A percentile compares a stretch with the other conserved stretches of the same genome.
Conservation (phyloP, 345 rosid genomes). For the Salix udensis region DNA sequence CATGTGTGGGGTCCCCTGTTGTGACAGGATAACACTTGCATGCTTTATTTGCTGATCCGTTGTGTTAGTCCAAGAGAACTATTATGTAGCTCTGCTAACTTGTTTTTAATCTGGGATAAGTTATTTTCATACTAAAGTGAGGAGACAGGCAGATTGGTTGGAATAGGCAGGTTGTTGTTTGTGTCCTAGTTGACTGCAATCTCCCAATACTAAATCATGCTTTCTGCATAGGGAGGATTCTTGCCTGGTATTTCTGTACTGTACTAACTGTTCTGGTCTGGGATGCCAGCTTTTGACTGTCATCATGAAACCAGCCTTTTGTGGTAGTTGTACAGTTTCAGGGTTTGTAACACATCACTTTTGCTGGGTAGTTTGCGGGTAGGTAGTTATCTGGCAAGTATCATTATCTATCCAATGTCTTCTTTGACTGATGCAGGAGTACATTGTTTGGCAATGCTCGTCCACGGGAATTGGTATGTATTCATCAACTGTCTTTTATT, state of each 20-base stretch:
- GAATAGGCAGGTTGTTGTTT: not conserved
- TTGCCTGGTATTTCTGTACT: not conserved
- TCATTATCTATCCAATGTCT: not conserved
- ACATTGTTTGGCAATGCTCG: constrained; percentile 27
- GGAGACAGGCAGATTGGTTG: no score
- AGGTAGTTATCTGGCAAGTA: not conserved
- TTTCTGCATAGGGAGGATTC: not conserved
- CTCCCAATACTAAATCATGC: not conserved
- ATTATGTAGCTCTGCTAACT: no score
- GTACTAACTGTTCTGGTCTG: no score
- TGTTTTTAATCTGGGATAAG: not conserved
- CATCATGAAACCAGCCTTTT: no score
- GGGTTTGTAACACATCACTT: no score
- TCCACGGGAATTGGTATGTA: constrained; percentile 22
- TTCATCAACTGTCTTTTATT: not conserved
- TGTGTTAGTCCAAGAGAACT: no score
- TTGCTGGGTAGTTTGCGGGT: no score
- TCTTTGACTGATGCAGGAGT: constrained; percentile 17
- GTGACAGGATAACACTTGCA: not conserved
- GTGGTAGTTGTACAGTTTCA: no score
- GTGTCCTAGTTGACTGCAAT: not conserved
- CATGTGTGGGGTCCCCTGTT: not conserved
- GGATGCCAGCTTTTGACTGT: no score
- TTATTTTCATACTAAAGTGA: not conserved
- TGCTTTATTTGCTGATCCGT: no score